Evolutionary conservation across 257 asterid species (phyloP).

Genomic region (Primulina tabacum): DNA sequence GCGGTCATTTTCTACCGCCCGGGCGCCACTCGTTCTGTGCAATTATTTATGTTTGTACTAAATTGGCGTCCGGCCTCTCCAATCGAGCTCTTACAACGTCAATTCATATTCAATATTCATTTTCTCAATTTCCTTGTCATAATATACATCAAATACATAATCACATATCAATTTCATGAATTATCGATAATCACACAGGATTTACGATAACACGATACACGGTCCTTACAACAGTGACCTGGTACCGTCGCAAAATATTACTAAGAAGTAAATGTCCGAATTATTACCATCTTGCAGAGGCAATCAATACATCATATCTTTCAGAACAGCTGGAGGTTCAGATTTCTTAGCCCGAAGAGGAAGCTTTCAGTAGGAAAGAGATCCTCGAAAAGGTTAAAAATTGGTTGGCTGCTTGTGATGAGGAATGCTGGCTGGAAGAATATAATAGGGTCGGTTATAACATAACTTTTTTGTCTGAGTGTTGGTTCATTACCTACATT

Average conservation of each 20-base stretch:
- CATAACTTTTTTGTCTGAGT: constrained; percentile 18
- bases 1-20: too few species aligned
- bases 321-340: constrained; percentile 67
- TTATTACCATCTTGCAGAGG: constrained; percentile 46
- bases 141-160: too few species aligned
- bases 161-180: too few species aligned
- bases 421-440: constrained; percentile 94
- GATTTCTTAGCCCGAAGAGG: constrained; percentile 68
- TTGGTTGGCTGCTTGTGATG: constrained; percentile 82
- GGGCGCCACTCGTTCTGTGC: too few species aligned
- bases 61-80: too few species aligned
- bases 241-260: neutral
- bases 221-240: too few species aligned
- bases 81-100: too few species aligned
- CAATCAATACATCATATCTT: constrained; percentile 52
- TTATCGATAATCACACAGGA: too few species aligned
- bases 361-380: constrained; percentile 74
- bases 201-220: too few species aligned
- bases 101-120: too few species aligned
- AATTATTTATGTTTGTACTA: too few species aligned
- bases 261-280: neutral
- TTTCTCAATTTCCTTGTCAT: too few species aligned
- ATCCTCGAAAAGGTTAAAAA: constrained; percentile 83
- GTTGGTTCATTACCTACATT: constrained; percentile 3
- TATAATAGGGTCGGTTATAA: constrained; percentile 69